phyloP scores from a whole-genome alignment of 108 stramenopile species.

The Nannochloropsis oceanica region DNA sequence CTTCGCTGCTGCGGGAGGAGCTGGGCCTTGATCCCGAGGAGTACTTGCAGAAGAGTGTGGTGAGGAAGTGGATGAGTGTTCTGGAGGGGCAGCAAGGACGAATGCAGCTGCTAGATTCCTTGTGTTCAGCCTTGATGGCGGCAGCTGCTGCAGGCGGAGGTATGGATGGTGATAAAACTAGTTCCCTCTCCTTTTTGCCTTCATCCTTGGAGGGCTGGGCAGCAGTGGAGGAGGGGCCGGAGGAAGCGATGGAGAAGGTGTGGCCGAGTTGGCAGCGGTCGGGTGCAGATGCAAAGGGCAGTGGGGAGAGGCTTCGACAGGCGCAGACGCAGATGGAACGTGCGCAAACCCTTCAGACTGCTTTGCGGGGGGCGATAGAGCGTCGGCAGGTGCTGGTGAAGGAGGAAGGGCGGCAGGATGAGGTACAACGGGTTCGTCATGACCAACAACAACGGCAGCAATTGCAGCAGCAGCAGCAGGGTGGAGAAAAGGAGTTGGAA shows the following conservation, averaged over 20 bases:
- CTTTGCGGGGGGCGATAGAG: not conserved
- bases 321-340: not conserved
- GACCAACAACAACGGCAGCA: not conserved
- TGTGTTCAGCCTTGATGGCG: not conserved
- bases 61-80: not conserved
- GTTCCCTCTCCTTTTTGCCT: not conserved
- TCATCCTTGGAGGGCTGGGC: not conserved
- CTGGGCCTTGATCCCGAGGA: not conserved
- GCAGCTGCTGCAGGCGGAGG: not conserved
- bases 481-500: not conserved
- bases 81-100: not conserved
- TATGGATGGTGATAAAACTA: not conserved
- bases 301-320: not conserved
- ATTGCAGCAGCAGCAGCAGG: not conserved
- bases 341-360: not conserved
- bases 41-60: not conserved
- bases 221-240: not conserved
- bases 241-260: not conserved
- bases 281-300: not conserved
- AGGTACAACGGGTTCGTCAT: no score
- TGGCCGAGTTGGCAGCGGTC: not conserved
- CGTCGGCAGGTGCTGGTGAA: not conserved
- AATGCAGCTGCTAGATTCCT: not conserved
- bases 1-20: not conserved
- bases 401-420: not conserved